A percentile compares a stretch with the other conserved stretches of the same genome.
Evolutionary conservation across 129 eudicot genomes (phyloP).

Genomic region (Escallonia herrerae): DNA sequence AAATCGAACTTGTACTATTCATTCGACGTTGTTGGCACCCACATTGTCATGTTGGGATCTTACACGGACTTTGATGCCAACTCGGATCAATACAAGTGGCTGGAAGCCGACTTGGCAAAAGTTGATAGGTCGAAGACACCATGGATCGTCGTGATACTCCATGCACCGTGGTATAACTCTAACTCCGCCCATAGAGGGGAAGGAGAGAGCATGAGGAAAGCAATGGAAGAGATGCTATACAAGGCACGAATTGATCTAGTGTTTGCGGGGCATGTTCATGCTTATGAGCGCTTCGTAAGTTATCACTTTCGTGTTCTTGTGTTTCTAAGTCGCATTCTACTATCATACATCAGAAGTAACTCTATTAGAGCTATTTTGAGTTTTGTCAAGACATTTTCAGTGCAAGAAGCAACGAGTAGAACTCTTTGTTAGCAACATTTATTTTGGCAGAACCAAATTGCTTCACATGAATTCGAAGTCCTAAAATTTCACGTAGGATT

Average conservation of each 20-base stretch:
- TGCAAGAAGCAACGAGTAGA: too few relatives aligned
- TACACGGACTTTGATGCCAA: slow-evolving; percentile 39
- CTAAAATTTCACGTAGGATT: too few relatives aligned
- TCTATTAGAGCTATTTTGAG: too few relatives aligned
- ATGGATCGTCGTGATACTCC: slow-evolving; percentile 56
- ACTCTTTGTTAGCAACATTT: too few relatives aligned
- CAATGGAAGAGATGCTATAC: slow-evolving; percentile 66
- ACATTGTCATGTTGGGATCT: slow-evolving; percentile 70
- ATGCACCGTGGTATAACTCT: slow-evolving; percentile 85
- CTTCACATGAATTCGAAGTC: too few relatives aligned
- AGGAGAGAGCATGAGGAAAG: slow-evolving; percentile 77
- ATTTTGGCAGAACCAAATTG: too few relatives aligned
- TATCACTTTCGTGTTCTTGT: neutral
- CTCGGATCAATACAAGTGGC: slow-evolving; percentile 76
- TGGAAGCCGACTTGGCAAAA: slow-evolving; percentile 45
- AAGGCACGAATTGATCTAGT: slow-evolving; percentile 51
- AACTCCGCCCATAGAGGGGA: slow-evolving; percentile 78
- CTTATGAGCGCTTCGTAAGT: slow-evolving; percentile 90
- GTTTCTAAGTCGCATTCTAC: too few relatives aligned
- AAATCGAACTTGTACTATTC: slow-evolving; percentile 68
- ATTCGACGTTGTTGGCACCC: slow-evolving; percentile 57
- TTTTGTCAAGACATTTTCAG: too few relatives aligned
- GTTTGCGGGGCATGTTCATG: slow-evolving; percentile 84
- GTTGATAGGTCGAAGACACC: slow-evolving; percentile 54
- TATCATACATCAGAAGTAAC: too few relatives aligned